Evolutionary conservation across 2,329 filamentous ascomycete genomes (phyloP).

Genomic region (Cladophialophora carrionii): DNA sequence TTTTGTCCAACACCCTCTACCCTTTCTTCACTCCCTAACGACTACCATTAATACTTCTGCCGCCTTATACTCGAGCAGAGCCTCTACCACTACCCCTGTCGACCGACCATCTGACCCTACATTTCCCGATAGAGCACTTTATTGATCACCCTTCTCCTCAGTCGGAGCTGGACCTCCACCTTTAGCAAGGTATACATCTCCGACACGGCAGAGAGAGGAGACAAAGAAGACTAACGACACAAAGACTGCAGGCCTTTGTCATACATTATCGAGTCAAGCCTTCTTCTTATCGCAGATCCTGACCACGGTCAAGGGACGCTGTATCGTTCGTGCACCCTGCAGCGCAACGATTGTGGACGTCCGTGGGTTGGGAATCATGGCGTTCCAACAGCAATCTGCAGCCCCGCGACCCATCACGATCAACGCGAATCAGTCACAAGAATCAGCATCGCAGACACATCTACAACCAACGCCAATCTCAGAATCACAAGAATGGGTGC

Average conservation of each 20-base stretch:
- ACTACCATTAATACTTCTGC: background rate
- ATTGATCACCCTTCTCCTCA: constrained; percentile 19
- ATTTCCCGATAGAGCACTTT: constrained; percentile 16
- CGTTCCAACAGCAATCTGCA: constrained; percentile 34
- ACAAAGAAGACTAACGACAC: constrained; percentile 21
- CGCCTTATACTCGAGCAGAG: background rate
- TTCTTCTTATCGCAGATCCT: background rate
- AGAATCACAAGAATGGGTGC: constrained; percentile 90
- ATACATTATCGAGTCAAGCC: background rate
- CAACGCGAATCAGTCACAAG: constrained; percentile 29
- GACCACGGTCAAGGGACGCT: background rate
- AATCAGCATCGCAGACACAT: constrained; percentile 38
- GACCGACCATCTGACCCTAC: constrained; percentile 10
- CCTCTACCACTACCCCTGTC: background rate
- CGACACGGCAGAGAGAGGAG: constrained; percentile 1
- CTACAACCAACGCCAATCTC: constrained; percentile 46
- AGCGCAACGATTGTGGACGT: constrained; percentile 28
- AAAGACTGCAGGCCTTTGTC: constrained; percentile 16
- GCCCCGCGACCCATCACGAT: constrained; percentile 31
- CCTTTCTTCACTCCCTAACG: constrained; percentile 9
- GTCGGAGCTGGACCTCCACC: constrained; percentile 29
- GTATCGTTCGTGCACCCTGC: constrained; percentile 23
- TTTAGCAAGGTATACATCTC: constrained; percentile 3
- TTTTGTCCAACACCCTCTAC: constrained; percentile 1
- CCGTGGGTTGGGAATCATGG: constrained; percentile 34